These are phyloP conservation scores for Penicillium coffeae DNA, from an alignment of 495 filamentous ascomycete species.

Conservation along the genomic window DNA sequence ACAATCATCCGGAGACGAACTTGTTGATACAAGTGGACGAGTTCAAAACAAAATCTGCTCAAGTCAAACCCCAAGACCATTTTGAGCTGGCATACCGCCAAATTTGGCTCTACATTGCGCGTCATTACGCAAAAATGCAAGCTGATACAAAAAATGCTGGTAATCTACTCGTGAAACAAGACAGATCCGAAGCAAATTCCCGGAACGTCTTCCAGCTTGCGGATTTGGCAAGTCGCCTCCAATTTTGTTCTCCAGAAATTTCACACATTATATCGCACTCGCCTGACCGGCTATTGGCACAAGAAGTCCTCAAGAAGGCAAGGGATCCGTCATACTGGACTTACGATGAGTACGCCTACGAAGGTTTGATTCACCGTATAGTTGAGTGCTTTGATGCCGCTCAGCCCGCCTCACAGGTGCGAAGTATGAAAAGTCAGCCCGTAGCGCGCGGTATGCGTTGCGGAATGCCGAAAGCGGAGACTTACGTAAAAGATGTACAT, in stretches of 20 bases:
- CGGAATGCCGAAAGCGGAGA: too few relatives aligned
- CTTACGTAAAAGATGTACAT: too few relatives aligned
- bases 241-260: too few relatives aligned
- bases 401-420: too few relatives aligned
- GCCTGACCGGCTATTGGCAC: conserved; percentile 1
- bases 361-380: conserved; percentile 1
- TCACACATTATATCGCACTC: background rate
- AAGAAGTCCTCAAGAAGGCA: conserved; percentile 1
- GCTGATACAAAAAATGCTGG: background rate
- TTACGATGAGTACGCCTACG: background rate
- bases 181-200: background rate
- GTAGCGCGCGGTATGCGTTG: too few relatives aligned
- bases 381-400: conserved; percentile 1
- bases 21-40: too few relatives aligned
- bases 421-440: too few relatives aligned
- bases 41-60: too few relatives aligned
- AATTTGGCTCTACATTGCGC: conserved; percentile 16
- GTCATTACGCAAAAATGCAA: conserved; percentile 6
- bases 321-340: background rate
- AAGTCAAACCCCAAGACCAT: background rate
- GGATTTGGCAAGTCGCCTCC: background rate
- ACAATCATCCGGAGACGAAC: too few relatives aligned
- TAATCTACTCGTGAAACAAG: too few relatives aligned
- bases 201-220: background rate
- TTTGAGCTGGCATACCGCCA: conserved; percentile 14